Percentiles rank a stretch among this genome's conserved stretches.
These are phyloP conservation scores for Aspergillus nomiae DNA, from an alignment of 2,329 filamentous ascomycete genomes.

Conservation along the genomic window DNA sequence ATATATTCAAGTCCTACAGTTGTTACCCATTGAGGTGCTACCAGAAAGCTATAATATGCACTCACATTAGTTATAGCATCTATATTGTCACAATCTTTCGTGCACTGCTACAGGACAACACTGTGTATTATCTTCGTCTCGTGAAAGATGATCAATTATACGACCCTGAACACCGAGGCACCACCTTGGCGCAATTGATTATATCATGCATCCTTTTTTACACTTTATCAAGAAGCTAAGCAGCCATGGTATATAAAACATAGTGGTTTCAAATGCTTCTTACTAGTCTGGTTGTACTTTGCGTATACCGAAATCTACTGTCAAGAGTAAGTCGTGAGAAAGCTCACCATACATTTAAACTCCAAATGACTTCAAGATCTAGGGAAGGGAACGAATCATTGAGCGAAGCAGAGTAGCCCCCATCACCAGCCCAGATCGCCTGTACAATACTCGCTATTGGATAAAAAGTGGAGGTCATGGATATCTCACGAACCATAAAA, in stretches of 20 bases:
- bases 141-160: no score
- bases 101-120: no score
- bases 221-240: no score
- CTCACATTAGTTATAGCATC: no score
- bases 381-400: constrained; percentile 17
- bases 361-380: constrained; percentile 12
- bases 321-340: background rate
- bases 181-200: no score
- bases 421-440: constrained; percentile 27
- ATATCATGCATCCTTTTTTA: no score
- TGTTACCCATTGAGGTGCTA: no score
- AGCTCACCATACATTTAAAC: constrained; percentile 9
- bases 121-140: no score
- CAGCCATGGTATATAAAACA: background rate
- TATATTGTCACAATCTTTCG: no score
- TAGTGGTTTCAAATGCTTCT: background rate
- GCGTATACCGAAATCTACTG: background rate
- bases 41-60: no score
- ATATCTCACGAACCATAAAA: constrained; percentile 21
- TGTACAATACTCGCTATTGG: constrained; percentile 23
- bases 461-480: constrained; percentile 21
- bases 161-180: no score
- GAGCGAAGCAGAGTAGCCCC: constrained; percentile 15
- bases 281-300: background rate
- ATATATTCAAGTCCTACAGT: no score